phyloP scores from a whole-genome alignment of 2,329 filamentous ascomycete species.

The Penicillium sp. region DNA sequence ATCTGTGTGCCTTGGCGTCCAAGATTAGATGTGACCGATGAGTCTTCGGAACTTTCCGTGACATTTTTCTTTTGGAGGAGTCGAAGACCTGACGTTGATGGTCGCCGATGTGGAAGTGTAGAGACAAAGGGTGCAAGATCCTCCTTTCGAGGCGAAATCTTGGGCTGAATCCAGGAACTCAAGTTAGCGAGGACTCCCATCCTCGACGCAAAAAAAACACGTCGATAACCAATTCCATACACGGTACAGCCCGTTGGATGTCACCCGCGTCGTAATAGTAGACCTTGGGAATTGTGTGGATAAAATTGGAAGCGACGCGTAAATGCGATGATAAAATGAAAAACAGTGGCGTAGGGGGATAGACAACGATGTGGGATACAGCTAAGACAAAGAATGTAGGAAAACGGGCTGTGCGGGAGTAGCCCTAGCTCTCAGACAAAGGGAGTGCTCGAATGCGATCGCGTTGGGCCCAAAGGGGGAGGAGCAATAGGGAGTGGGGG shows the following conservation, averaged over 20 bases:
- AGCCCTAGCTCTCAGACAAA: neutral
- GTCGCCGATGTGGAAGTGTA: slow-evolving; percentile 15
- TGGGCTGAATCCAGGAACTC: neutral
- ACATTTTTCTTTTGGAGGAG: slow-evolving; percentile 17
- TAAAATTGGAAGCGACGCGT: neutral
- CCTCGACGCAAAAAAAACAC: neutral
- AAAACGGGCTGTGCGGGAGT: no score
- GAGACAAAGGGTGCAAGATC: slow-evolving; percentile 4
- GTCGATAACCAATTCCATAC: neutral
- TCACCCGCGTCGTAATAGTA: neutral
- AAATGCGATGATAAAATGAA: neutral
- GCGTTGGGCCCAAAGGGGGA: no score
- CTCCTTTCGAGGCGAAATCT: neutral
- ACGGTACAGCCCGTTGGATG: neutral
- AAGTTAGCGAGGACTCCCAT: slow-evolving; percentile 1
- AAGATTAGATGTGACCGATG: neutral
- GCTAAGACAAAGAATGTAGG: no score
- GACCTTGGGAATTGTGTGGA: neutral
- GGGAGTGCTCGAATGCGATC: neutral
- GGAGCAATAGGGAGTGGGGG: neutral
- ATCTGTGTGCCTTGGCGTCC: neutral
- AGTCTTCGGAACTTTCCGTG: neutral
- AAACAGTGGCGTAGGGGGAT: neutral
- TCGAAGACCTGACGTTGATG: slow-evolving; percentile 8
- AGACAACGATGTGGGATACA: no score